Evolutionary conservation across 495 filamentous ascomycete species (phyloP).

Genomic region (Aspergillus conjunctus): DNA sequence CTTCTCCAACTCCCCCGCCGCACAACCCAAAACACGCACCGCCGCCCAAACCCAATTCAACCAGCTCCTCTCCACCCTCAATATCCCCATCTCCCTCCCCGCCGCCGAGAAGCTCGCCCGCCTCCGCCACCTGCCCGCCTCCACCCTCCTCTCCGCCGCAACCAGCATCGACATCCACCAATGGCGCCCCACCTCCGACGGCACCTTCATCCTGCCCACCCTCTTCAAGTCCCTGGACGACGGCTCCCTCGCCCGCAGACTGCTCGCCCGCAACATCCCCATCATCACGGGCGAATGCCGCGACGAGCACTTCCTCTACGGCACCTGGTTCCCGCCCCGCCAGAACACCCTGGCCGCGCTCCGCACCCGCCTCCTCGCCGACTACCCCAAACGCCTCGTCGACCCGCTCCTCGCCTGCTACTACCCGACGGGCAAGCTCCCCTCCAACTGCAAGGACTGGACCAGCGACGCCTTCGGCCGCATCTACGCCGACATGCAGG

Average conservation of each 20-base stretch:
- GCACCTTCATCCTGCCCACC: conserved; percentile 45
- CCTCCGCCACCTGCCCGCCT: conserved; percentile 43
- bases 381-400: conserved; percentile 51
- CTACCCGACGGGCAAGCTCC: conserved; percentile 41
- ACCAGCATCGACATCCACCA: conserved; percentile 46
- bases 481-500: conserved; percentile 61
- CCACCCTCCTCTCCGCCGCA: conserved; percentile 44
- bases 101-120: conserved; percentile 45
- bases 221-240: conserved; percentile 52
- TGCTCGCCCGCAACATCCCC: conserved; percentile 47
- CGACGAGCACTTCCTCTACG: conserved; percentile 58
- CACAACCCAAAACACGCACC: conserved; percentile 51
- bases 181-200: conserved; percentile 57
- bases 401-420: conserved; percentile 46
- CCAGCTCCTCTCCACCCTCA: conserved; percentile 49
- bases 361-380: conserved; percentile 50
- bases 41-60: conserved; percentile 58
- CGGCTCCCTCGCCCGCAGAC: conserved; percentile 47
- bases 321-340: conserved; percentile 41
- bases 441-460: conserved; percentile 35
- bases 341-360: conserved; percentile 42
- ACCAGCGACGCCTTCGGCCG: conserved; percentile 53
- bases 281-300: conserved; percentile 58
- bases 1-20: conserved; percentile 58
- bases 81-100: conserved; percentile 46